Conservation (phyloP, 2,329 filamentous ascomycete genomes). For the Claviceps lovelessii region DNA sequence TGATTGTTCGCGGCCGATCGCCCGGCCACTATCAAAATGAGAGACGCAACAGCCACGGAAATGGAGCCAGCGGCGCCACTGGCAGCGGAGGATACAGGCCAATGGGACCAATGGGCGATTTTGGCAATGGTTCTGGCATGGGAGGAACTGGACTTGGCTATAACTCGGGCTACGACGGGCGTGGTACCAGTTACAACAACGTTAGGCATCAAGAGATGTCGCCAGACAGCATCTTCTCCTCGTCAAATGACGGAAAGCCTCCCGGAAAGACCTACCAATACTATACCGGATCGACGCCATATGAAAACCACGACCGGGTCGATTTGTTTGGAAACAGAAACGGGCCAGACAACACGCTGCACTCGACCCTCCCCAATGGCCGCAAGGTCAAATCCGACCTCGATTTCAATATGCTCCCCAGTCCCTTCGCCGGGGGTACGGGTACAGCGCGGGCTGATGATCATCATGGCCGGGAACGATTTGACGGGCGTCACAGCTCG, state of each 20-base stretch:
- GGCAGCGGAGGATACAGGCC: conserved; percentile 35
- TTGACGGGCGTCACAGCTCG: conserved; percentile 38
- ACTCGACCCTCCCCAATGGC: conserved; percentile 12
- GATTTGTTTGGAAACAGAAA: conserved; percentile 34
- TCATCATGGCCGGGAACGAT: conserved; percentile 30
- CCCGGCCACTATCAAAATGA: conserved; percentile 69
- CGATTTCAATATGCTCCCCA: conserved; percentile 30
- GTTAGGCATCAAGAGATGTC: conserved; percentile 36
- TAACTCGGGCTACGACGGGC: conserved; percentile 14
- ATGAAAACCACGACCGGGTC: conserved; percentile 34
- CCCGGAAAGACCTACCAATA: conserved; percentile 40
- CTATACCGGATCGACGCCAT: conserved; percentile 35
- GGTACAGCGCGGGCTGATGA: conserved; percentile 17
- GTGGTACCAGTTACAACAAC: conserved; percentile 23
- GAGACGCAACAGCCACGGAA: conserved; percentile 52
- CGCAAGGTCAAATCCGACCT: conserved; percentile 37
- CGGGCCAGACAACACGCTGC: conserved; percentile 21
- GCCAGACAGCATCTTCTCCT: conserved; percentile 33
- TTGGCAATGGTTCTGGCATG: conserved; percentile 22
- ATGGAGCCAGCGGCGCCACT: conserved; percentile 51
- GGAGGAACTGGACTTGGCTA: conserved; percentile 15
- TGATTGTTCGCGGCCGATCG: conserved; percentile 76
- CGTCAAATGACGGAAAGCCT: conserved; percentile 35
- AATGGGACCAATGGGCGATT: conserved; percentile 16
- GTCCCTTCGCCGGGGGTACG: conserved; percentile 22